A percentile compares a stretch with the other conserved stretches of the same genome.
Evolutionary conservation across 352 stramenopile species (phyloP).

Genomic region (Globisporangium nagaii): DNA sequence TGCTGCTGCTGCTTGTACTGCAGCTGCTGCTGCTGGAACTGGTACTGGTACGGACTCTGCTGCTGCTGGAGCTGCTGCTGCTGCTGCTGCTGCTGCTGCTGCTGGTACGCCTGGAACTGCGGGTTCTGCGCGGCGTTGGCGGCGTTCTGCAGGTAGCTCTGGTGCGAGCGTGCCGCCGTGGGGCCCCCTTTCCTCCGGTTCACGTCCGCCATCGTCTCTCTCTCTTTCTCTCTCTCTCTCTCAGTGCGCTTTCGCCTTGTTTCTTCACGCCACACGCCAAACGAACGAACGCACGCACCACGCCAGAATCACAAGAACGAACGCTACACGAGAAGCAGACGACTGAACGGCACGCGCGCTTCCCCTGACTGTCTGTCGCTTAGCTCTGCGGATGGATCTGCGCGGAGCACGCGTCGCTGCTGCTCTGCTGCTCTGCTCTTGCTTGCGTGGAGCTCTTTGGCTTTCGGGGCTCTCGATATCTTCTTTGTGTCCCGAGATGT

Average conservation of each 20-base stretch:
- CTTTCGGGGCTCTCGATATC: conserved; percentile 3
- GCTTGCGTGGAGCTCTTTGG: conserved; percentile 5
- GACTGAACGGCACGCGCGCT: too few species aligned
- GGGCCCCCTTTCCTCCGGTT: conserved; percentile 36
- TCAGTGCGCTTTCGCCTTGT: background rate
- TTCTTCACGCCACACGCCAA: too few species aligned
- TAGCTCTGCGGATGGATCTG: background rate
- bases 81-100: conserved; percentile 25
- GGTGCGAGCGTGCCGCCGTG: conserved; percentile 31
- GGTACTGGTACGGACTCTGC: conserved; percentile 7
- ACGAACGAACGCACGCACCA: too few species aligned
- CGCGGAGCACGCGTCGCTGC: background rate
- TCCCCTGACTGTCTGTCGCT: too few species aligned
- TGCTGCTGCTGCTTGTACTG: conserved; percentile 26
- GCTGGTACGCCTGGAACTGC: conserved; percentile 30
- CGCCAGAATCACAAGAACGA: too few species aligned
- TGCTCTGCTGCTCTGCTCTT: background rate
- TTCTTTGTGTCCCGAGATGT: background rate
- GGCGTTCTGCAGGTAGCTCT: conserved; percentile 27
- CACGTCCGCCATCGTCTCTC: conserved; percentile 33
- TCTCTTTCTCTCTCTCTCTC: too few species aligned
- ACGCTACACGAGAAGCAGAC: too few species aligned
- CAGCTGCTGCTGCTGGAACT: conserved; percentile 31
- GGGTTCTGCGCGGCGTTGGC: conserved; percentile 15
- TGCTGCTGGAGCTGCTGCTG: conserved; percentile 29